Evolutionary conservation across 495 filamentous ascomycete species (phyloP), one percentile per base, ranked within the genome.

Genomic region (Talaromyces liani): DNA sequence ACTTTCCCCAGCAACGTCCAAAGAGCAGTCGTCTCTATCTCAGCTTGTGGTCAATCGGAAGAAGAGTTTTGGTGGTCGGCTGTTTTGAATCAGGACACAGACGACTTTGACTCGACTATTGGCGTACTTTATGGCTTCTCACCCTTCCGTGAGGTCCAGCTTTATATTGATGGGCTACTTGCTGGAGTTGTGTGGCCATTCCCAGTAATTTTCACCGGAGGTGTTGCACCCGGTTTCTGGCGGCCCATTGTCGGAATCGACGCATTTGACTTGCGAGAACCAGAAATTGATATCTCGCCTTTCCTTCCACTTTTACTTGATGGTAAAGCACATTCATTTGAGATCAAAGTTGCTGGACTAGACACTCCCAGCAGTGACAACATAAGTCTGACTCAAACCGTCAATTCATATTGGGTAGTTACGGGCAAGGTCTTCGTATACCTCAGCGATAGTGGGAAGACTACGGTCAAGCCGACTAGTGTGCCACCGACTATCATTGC

Each of bases 31-130:
- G 85, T 95, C 36, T 86, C 88, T 4, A 79, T 97, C 4, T 86
- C 86, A 0, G 89, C 91, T 12, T 90, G 87, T 68, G 92, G 91
- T 0, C 92, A 96, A 67, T 82, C 83, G 0, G 73, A 75, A 0
- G 92, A 96, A 69, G 92, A 96, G 66, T 96, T 97, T 69, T 97
- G 92, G 91, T 96, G 89, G 81, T 85, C 82, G 22, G 95, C 95
- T 72, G 88, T 91, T 3, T 80, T 89, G n/a, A 80, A 81, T 6
- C 80, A 81, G 4, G 84, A 90, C 63, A 78, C 78, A 0, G 65
- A 82, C 33, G 86, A 86, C 3, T 96, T 93, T 71, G 69, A 71
- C 7, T 77, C 77, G 12, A 72, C 73, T 4, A 80, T 79, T 3
- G 87, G 82, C 8, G 74, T 77, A 18, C 76, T 93, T 1, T 87